phyloP scores from a whole-genome alignment of 441 rosid genomes.

The Capsella rubella region DNA sequence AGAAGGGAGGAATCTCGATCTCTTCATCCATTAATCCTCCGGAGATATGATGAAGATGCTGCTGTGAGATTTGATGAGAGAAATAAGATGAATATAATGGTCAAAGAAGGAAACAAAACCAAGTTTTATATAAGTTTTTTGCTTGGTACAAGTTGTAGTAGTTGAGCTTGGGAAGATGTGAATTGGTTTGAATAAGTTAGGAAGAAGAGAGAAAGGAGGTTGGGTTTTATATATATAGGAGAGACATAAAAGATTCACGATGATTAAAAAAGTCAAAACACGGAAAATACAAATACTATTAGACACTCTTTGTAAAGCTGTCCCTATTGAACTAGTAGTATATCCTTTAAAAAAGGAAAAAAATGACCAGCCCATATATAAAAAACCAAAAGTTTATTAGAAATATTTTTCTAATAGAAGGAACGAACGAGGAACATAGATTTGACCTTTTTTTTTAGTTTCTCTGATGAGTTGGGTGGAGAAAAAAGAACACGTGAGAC shows the following conservation, averaged over 20 bases:
- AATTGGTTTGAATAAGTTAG: constrained; percentile 51
- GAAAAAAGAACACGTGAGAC: constrained; percentile 36
- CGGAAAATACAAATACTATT: constrained; percentile 39
- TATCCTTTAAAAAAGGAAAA: constrained; percentile 8
- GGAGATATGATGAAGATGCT: constrained; percentile 9
- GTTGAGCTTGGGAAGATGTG: constrained; percentile 42
- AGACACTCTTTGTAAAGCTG: constrained; percentile 32
- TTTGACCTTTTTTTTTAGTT: constrained; percentile 23
- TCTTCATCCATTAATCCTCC: constrained; percentile 50
- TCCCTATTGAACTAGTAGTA: background rate
- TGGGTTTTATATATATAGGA: constrained; percentile 33
- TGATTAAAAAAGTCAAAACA: constrained; percentile 55
- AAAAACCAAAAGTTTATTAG: constrained; percentile 4
- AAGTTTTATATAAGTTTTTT: background rate
- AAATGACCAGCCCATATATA: background rate
- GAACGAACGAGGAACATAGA: constrained; percentile 38
- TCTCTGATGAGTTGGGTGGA: constrained; percentile 22
- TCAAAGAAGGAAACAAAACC: constrained; percentile 15
- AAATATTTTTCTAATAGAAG: background rate
- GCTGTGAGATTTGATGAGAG: constrained; percentile 7
- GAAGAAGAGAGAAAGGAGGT: constrained; percentile 34
- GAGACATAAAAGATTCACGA: constrained; percentile 1
- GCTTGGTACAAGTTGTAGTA: constrained; percentile 29
- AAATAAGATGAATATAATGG: constrained; percentile 11
- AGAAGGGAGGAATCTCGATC: constrained; percentile 62